Evolutionary conservation across 2,329 filamentous ascomycete species (phyloP).

Genomic region (Pseudogymnoascus sp.): DNA sequence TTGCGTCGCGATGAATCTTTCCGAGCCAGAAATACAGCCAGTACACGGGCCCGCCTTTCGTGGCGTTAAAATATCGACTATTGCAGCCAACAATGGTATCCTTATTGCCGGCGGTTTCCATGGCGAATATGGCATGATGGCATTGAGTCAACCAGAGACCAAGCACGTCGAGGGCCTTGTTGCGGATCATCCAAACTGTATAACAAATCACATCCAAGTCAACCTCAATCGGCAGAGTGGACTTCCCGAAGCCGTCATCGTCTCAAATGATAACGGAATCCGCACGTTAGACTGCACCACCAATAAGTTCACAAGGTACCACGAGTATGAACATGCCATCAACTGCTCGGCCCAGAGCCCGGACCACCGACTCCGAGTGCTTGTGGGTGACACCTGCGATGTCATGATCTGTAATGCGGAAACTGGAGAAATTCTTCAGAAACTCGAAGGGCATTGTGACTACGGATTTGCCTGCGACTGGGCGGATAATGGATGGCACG

Average conservation of each 20-base stretch:
- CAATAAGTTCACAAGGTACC: conserved; percentile 49
- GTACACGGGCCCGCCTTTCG: conserved; percentile 15
- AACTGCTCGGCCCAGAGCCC: conserved; percentile 70
- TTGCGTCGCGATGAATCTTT: conserved; percentile 23
- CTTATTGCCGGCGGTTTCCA: conserved; percentile 34
- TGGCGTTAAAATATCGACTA: conserved; percentile 28
- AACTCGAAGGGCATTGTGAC: conserved; percentile 58
- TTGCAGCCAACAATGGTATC: conserved; percentile 29
- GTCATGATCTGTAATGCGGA: conserved; percentile 65
- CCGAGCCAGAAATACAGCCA: conserved; percentile 22
- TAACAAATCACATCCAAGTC: conserved; percentile 59
- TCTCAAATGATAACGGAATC: conserved; percentile 55
- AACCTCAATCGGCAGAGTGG: conserved; percentile 46
- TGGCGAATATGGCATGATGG: conserved; percentile 33
- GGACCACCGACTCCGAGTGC: conserved; percentile 61
- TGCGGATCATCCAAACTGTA: conserved; percentile 47
- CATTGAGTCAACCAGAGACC: conserved; percentile 26
- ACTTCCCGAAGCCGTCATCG: conserved; percentile 50
- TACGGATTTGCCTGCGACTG: conserved; percentile 73
- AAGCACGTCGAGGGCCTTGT: conserved; percentile 32
- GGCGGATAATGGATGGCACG: conserved; percentile 68
- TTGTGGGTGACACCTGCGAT: conserved; percentile 63
- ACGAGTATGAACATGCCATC: conserved; percentile 53
- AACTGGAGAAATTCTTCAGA: conserved; percentile 50
- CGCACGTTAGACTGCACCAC: conserved; percentile 52